These are phyloP conservation scores for Peribolospora kevripleyi DNA, from an alignment of 768 basidiomycete species.

Conservation along the genomic window DNA sequence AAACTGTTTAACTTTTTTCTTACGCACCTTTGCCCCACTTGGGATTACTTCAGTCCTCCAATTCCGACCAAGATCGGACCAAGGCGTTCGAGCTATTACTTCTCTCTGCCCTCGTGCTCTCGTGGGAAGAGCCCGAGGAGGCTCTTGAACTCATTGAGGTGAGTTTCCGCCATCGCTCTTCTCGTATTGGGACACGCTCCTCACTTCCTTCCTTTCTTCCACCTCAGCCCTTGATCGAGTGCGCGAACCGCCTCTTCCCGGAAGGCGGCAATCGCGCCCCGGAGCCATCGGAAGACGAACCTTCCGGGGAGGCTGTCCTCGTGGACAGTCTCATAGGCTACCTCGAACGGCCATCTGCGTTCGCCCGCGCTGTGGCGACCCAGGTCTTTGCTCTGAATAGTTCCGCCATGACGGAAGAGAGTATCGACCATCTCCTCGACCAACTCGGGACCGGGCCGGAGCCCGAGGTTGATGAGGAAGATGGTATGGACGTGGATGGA, in stretches of 20 bases:
- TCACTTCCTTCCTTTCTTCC: constrained; percentile 35
- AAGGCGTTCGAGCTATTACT: too few species aligned
- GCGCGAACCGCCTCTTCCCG: not conserved
- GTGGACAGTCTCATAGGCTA: constrained; percentile 77
- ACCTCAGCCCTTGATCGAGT: constrained; percentile 18
- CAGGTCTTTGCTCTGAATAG: constrained; percentile 46
- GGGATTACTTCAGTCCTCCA: not conserved
- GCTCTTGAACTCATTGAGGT: constrained; percentile 43
- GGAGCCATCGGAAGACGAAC: constrained; percentile 20
- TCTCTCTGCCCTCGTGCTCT: constrained; percentile 35
- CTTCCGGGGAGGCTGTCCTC: constrained; percentile 53
- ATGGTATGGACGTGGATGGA: constrained; percentile 20
- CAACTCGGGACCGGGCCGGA: not conserved
- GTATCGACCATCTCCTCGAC: too few species aligned
- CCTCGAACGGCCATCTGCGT: constrained; percentile 57
- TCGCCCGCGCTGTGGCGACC: constrained; percentile 53
- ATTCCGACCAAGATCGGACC: too few species aligned
- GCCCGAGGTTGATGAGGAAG: constrained; percentile 19
- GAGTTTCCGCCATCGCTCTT: constrained; percentile 6
- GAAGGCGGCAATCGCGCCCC: constrained; percentile 5
- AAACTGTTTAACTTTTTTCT: too few species aligned
- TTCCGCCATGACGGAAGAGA: not conserved
- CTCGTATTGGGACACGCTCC: constrained; percentile 27
- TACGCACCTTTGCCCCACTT: too few species aligned
- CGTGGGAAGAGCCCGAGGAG: constrained; percentile 41